Conservation (phyloP, 2,329 filamentous ascomycete species). For the Aspergillus viridinutans region DNA sequence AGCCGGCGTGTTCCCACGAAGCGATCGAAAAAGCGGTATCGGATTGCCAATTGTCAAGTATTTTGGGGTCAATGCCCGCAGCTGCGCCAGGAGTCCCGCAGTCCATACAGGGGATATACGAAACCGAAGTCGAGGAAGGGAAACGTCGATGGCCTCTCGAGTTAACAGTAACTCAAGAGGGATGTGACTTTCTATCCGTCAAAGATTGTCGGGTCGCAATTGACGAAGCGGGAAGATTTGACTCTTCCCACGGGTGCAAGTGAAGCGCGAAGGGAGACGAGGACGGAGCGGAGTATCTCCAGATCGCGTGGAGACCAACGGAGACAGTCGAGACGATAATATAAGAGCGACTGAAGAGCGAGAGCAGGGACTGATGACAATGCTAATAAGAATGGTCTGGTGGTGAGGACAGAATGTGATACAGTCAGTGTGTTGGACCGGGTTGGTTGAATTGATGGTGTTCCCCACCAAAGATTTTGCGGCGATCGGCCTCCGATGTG, state of each 20-base stretch:
- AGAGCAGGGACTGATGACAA: conserved; percentile 6
- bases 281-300: not conserved
- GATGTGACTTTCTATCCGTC: not conserved
- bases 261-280: not conserved
- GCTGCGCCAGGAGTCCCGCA: conserved; percentile 32
- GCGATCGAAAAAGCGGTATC: conserved; percentile 30
- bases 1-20: conserved; percentile 34
- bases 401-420: conserved; percentile 11
- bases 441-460: conserved; percentile 8
- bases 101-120: conserved; percentile 32
- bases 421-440: conserved; percentile 6
- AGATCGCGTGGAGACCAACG: not conserved
- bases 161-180: conserved; percentile 10
- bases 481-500: conserved; percentile 20
- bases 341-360: conserved; percentile 1
- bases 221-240: not conserved
- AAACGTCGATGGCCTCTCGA: conserved; percentile 8
- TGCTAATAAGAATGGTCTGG: conserved; percentile 3
- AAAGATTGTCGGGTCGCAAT: not conserved
- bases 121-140: conserved; percentile 3
- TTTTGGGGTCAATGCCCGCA: conserved; percentile 42
- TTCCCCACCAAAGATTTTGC: conserved; percentile 25
- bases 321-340: not conserved
- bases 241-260: not conserved
- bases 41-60: conserved; percentile 39